Percentiles rank a stretch among this genome's conserved stretches.
Conservation (phyloP, 371 early-diverging fungal species). For the Dinochytrium kinnereticum region DNA sequence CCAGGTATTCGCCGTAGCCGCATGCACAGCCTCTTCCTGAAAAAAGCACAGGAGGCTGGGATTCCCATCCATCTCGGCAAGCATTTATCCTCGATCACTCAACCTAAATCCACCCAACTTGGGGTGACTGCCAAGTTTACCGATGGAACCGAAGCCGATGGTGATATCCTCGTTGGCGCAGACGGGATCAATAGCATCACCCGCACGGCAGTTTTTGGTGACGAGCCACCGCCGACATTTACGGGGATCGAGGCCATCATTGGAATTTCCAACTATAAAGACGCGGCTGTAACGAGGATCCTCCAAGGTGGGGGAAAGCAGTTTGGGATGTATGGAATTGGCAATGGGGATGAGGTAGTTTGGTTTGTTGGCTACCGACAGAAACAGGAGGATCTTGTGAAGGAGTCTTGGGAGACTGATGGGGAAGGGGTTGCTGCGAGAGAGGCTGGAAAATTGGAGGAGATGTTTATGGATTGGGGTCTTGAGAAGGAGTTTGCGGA, state of each 20-base stretch:
- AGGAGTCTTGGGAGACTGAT: conserved; percentile 10
- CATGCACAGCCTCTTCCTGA: not conserved
- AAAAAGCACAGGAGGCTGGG: not conserved
- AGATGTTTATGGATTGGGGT: conserved; percentile 3
- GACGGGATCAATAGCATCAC: conserved; percentile 27
- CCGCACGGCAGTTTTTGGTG: not conserved
- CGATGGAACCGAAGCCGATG: conserved; percentile 25
- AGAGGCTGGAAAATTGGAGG: not conserved
- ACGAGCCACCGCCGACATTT: not conserved
- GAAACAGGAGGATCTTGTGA: conserved; percentile 3
- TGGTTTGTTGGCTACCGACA: conserved; percentile 11
- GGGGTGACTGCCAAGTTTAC: conserved; percentile 25
- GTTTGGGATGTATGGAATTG: conserved; percentile 18
- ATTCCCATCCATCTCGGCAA: conserved; percentile 7
- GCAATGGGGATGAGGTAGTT: not conserved
- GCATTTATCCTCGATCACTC: not conserved
- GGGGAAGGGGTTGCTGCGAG: conserved; percentile 8
- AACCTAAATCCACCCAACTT: not conserved
- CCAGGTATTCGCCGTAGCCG: not conserved
- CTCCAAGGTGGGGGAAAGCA: conserved; percentile 11
- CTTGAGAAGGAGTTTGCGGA: not conserved
- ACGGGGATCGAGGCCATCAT: conserved; percentile 18
- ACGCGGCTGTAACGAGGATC: not conserved
- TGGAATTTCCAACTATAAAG: not conserved
- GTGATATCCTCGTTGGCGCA: conserved; percentile 37